Percentiles rank a stretch among this genome's conserved stretches.
phyloP scores from a whole-genome alignment of 768 basidiomycete species.

The Tulasnella sp. region DNA sequence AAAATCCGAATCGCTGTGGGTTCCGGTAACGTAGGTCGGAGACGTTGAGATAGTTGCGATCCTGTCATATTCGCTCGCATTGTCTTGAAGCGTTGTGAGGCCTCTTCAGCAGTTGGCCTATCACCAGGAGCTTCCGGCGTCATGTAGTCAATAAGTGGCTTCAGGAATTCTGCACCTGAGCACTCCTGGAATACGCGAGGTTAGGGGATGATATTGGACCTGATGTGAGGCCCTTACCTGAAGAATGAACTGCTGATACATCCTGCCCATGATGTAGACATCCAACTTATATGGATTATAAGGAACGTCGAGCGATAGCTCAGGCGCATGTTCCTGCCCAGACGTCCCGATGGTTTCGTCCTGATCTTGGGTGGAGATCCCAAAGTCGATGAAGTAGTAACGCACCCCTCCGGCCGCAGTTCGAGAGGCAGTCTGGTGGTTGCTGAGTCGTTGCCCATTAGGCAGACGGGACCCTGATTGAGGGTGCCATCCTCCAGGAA shows the following conservation, averaged over 20 bases:
- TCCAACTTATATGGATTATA: constrained; percentile 14
- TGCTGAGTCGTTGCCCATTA: not conserved
- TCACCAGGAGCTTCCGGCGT: not conserved
- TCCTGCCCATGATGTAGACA: constrained; percentile 13
- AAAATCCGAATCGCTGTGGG: no score
- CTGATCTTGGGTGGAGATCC: constrained; percentile 3
- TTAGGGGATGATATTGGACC: not conserved
- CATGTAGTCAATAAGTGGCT: constrained; percentile 12
- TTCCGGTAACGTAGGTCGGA: no score
- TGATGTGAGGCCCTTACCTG: not conserved
- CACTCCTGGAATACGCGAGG: not conserved
- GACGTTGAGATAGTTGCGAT: no score
- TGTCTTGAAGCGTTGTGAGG: not conserved
- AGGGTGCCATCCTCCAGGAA: not conserved
- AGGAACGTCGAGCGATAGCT: constrained; percentile 4
- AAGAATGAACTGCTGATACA: not conserved
- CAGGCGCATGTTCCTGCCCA: constrained; percentile 11
- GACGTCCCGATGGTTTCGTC: not conserved
- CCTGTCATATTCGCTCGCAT: no score
- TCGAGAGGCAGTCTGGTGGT: not conserved
- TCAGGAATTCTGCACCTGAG: constrained; percentile 2
- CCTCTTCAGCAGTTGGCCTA: constrained; percentile 5
- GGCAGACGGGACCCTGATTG: not conserved
- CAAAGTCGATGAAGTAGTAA: constrained; percentile 16
- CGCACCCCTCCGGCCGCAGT: not conserved